A percentile compares a stretch with the other conserved stretches of the same genome.
phyloP scores from a whole-genome alignment of 176 grass and related monocot species.

The Musa itinerans region DNA sequence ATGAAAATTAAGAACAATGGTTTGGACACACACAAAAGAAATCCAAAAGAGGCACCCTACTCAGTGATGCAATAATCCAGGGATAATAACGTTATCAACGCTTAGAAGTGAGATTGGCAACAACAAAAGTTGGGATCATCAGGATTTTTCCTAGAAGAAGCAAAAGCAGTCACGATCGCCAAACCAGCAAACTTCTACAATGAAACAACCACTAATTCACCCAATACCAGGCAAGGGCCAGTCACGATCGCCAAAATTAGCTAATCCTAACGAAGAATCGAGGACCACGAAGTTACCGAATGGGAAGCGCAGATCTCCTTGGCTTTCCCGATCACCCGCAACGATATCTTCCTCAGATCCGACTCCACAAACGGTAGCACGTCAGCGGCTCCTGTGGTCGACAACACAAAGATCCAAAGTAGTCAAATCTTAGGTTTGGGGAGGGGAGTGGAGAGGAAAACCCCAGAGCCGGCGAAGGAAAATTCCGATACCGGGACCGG shows the following conservation, averaged over 20 bases:
- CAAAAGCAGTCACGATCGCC: not conserved
- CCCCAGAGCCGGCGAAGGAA: not conserved
- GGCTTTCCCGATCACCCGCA: constrained; percentile 49
- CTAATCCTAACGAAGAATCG: not conserved
- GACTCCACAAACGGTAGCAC: constrained; percentile 64
- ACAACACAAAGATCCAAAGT: not conserved
- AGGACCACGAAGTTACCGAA: not conserved
- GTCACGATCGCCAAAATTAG: not conserved
- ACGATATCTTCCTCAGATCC: constrained; percentile 41
- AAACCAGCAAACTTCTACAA: not conserved
- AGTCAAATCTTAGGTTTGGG: not conserved
- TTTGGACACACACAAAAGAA: too few species aligned
- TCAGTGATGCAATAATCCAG: too few species aligned
- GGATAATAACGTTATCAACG: too few species aligned
- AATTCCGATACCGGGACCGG: constrained; percentile 33
- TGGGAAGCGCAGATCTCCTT: constrained; percentile 40
- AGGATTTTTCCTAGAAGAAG: constrained; percentile 35
- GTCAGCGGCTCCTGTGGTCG: constrained; percentile 37
- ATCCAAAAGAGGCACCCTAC: too few species aligned
- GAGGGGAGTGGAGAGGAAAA: not conserved
- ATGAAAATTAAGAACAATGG: too few species aligned
- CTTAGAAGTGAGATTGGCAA: not conserved
- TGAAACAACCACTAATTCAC: too few species aligned
- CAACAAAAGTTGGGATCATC: too few species aligned
- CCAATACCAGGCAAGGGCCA: too few species aligned